Evolutionary conservation across 768 basidiomycete species (phyloP).

Genomic region (Mycena latifolia): DNA sequence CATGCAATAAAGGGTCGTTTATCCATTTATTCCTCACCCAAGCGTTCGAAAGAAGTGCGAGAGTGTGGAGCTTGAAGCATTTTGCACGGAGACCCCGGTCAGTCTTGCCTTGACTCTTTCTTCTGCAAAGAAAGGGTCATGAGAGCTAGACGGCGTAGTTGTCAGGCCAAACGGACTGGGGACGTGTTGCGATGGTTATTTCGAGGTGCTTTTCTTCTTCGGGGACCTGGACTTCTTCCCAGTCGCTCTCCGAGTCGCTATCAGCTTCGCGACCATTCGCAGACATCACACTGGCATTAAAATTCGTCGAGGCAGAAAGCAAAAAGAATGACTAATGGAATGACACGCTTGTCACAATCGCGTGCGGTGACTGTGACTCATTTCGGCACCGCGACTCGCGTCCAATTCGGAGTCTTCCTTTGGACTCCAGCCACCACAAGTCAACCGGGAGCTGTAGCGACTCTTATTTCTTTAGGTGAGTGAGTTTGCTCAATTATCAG

Average conservation of each 20-base stretch:
- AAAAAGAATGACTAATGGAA: no score
- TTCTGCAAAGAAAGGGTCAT: slow-evolving; percentile 43
- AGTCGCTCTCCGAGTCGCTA: slow-evolving; percentile 80
- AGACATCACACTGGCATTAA: slow-evolving; percentile 36
- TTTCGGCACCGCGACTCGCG: slow-evolving; percentile 18
- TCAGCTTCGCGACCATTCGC: slow-evolving; percentile 45
- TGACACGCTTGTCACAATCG: slow-evolving; percentile 13
- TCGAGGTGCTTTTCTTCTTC: slow-evolving; percentile 69
- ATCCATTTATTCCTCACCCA: slow-evolving; percentile 84
- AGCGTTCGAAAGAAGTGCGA: slow-evolving; percentile 83
- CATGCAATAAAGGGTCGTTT: slow-evolving; percentile 87
- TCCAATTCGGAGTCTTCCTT: no score
- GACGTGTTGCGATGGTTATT: slow-evolving; percentile 72
- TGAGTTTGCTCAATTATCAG: background rate
- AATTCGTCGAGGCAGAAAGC: background rate
- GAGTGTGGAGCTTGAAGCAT: slow-evolving; percentile 91
- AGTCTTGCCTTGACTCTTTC: slow-evolving; percentile 67
- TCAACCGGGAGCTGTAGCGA: no score
- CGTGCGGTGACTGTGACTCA: slow-evolving; percentile 16
- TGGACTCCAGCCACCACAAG: no score
- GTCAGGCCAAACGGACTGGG: slow-evolving; percentile 57
- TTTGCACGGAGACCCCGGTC: slow-evolving; percentile 83
- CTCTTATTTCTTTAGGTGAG: no score
- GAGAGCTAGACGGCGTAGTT: slow-evolving; percentile 23
- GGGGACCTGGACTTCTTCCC: slow-evolving; percentile 82